A percentile compares a stretch with the other conserved stretches of the same genome.
Evolutionary conservation across 768 basidiomycete species (phyloP).

Genomic region (Russula earlei): DNA sequence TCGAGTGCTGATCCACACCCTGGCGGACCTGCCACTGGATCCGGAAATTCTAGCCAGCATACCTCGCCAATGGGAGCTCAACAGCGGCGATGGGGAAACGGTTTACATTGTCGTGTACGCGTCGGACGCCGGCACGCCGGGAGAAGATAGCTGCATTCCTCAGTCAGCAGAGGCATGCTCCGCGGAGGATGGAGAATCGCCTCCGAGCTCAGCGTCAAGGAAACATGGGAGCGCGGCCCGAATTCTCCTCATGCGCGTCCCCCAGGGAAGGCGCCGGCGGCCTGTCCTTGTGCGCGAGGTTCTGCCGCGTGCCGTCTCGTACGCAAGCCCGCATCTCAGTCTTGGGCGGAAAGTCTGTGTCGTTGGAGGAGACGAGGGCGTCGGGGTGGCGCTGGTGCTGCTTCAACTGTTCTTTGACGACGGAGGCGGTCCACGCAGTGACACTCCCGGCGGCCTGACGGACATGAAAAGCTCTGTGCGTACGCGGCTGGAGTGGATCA

Average conservation of each 20-base stretch:
- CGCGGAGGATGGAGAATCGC: background rate
- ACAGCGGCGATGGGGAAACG: background rate
- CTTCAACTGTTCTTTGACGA: slow-evolving; percentile 52
- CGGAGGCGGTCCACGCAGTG: slow-evolving; percentile 28
- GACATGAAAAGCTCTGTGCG: slow-evolving; percentile 56
- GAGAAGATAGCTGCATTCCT: too few relatives aligned
- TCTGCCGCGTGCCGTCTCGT: slow-evolving; percentile 41
- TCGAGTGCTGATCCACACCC: slow-evolving; percentile 33
- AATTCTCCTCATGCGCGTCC: slow-evolving; percentile 24
- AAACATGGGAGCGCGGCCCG: background rate
- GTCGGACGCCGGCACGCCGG: background rate
- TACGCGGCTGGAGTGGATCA: slow-evolving; percentile 78
- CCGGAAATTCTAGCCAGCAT: slow-evolving; percentile 4
- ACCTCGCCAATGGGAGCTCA: background rate
- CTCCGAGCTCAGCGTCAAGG: background rate
- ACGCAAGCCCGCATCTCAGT: slow-evolving; percentile 35
- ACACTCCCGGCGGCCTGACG: background rate
- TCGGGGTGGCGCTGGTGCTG: slow-evolving; percentile 53
- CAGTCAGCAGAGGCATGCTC: background rate
- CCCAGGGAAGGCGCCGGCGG: slow-evolving; percentile 46
- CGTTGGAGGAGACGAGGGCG: slow-evolving; percentile 50
- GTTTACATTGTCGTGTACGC: slow-evolving; percentile 28
- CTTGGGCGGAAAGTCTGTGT: slow-evolving; percentile 38
- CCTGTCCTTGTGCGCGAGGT: slow-evolving; percentile 37
- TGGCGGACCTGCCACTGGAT: slow-evolving; percentile 24